Evolutionary conservation across 257 asterid genomes (phyloP).

Genomic region (Nicotiana undulata): DNA sequence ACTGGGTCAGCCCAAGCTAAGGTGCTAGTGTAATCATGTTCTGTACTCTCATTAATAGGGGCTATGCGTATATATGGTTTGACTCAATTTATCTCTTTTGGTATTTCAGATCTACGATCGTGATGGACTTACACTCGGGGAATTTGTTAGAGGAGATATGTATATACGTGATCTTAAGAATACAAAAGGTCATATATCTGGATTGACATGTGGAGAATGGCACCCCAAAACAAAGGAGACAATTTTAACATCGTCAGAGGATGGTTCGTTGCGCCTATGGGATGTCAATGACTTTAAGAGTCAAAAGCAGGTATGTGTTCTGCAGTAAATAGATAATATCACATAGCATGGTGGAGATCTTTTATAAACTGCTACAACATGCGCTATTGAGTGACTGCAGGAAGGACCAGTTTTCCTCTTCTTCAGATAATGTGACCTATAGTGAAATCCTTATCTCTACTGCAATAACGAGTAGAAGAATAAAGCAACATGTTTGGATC

Average conservation of each 20-base stretch:
- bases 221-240: constrained; percentile 83
- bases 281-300: constrained; percentile 87
- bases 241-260: constrained; percentile 89
- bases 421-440: not conserved
- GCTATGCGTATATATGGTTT: not conserved
- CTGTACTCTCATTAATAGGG: not conserved
- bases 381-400: not conserved
- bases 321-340: not conserved
- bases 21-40: constrained; percentile 25
- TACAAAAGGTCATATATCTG: constrained; percentile 94
- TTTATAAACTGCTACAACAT: not conserved
- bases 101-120: constrained; percentile 80
- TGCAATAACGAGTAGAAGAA: not conserved
- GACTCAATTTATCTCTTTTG: constrained; percentile 12
- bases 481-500: not conserved
- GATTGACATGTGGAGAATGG: constrained; percentile 98
- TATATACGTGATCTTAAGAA: constrained; percentile 94
- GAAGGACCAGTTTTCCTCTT: not conserved
- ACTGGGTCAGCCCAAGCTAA: constrained; percentile 99
- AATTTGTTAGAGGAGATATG: constrained; percentile 95
- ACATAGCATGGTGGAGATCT: not conserved
- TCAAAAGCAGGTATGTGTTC: constrained; percentile 80
- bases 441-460: not conserved
- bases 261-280: constrained; percentile 93
- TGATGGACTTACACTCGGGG: constrained; percentile 92